phyloP scores from a whole-genome alignment of 1,139 yeast genomes.

The Nakaseomyces bracarensis region DNA sequence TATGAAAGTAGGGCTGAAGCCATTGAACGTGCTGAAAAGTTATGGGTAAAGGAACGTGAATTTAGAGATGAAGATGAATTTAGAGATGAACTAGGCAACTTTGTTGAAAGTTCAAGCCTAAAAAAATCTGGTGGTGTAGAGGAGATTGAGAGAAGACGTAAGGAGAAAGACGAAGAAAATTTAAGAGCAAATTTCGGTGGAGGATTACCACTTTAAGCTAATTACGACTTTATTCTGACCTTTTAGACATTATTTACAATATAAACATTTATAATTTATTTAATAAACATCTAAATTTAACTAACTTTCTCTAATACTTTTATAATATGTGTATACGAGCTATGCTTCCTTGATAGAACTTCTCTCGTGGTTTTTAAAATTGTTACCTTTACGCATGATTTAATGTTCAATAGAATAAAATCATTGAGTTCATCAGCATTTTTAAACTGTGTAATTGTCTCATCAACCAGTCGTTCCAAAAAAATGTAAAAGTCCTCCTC shows the following conservation, averaged over 20 bases:
- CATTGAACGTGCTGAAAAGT: conserved; percentile 73
- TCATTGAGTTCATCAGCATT: not conserved
- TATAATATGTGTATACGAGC: not conserved
- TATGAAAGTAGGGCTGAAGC: conserved; percentile 84
- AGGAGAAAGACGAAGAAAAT: conserved; percentile 60
- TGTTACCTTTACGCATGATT: not conserved
- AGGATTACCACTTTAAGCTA: not conserved
- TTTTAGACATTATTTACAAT: not conserved
- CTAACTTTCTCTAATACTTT: not conserved
- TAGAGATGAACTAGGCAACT: conserved; percentile 79
- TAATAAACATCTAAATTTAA: not conserved
- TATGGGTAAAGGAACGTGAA: conserved; percentile 65
- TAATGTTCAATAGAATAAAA: not conserved
- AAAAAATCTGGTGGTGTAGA: conserved; percentile 84
- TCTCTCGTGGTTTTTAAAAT: not conserved
- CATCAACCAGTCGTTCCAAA: not conserved
- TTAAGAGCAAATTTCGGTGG: conserved; percentile 40
- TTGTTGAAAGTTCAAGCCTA: conserved; percentile 67
- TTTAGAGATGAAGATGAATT: conserved; percentile 54
- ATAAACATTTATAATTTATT: not conserved
- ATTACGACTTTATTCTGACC: not conserved
- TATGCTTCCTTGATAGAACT: not conserved
- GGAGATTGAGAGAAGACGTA: conserved; percentile 67
- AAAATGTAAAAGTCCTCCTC: not conserved
- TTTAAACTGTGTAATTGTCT: not conserved